Base-by-base conservation (phyloP, 768 basidiomycete species). In the Naganishia vaughanmartiniae region DNA sequence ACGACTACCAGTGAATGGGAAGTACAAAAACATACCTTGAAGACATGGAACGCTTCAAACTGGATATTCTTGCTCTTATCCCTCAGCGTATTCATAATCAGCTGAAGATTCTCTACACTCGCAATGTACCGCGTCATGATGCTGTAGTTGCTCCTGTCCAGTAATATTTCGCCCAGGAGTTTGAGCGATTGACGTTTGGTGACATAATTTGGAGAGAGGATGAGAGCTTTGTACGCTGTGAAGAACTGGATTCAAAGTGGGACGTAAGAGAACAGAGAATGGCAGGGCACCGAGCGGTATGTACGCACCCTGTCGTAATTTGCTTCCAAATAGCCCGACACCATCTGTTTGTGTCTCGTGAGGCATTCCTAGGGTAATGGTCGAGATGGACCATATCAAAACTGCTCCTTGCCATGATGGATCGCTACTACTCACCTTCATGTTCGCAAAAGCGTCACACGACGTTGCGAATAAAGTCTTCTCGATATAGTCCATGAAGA, bases 61-160 rank as follows among this genome's bases (percentile, higher is more conserved):
- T 99, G 96, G 55, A 99, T 98, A 82, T 99, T 99, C 85, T 93
- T 92, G 86, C 94, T 97, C 87, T 94, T 96, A 81, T 97, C 93
- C 72, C 94, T 87, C 68, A 99, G 84, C 68, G 98, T 86, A 82
- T 98, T 98, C 96, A 99, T 99, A 92, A 99, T 96, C 89, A 95
- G 92, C 89, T 98, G 97, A 73, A 99, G 85, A 80, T 98, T 99
- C 33, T 89, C 89, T 79, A 97, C 96, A 77, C 89, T 89, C 11
- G 92, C 87, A 75, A 99, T 99, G 80, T 98, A 99, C 9, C 89
- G 87, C 0, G 96, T 98, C 96, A 99, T 99, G 78, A 98, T 92
- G 74, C 86, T 92, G 85, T 97, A 98, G 82, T 99, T 99, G 56
- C 93, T 93, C 33, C 96, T 88, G 83, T 99, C 96, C 54, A 99